A percentile compares a stretch with the other conserved stretches of the same genome.
Evolutionary conservation across 257 asterid genomes (phyloP).

Genomic region (Striga asiatica): DNA sequence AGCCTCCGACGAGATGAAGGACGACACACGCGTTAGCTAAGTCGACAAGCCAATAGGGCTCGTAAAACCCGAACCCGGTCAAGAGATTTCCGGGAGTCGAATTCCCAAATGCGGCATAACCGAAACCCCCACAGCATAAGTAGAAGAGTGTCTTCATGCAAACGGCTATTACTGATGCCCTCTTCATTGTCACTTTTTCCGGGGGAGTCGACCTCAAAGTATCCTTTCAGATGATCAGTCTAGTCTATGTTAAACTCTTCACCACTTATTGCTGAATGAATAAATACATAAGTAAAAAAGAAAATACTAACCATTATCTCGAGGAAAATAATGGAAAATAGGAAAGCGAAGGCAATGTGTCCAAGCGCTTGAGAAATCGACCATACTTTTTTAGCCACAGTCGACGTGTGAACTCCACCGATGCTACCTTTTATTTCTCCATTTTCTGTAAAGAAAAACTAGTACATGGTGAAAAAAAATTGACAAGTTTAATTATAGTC

Average conservation of each 20-base stretch:
- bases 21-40: conserved; percentile 77
- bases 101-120: conserved; percentile 86
- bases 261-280: background rate
- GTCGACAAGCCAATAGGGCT: conserved; percentile 76
- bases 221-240: conserved; percentile 31
- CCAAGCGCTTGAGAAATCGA: conserved; percentile 57
- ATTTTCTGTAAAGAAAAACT: conserved; percentile 57
- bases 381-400: conserved; percentile 39
- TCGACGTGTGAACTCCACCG: conserved; percentile 41
- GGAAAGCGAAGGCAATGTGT: conserved; percentile 71
- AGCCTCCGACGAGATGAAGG: conserved; percentile 71
- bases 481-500: too few species aligned
- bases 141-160: conserved; percentile 50
- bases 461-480: too few species aligned
- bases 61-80: conserved; percentile 79
- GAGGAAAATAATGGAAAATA: conserved; percentile 45
- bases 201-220: conserved; percentile 59
- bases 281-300: too few species aligned
- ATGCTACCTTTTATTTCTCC: conserved; percentile 57
- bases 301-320: conserved; percentile 52
- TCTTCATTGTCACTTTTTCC: conserved; percentile 60
- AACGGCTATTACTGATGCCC: conserved; percentile 44
- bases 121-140: conserved; percentile 87
- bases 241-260: background rate
- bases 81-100: conserved; percentile 77